phyloP scores from a whole-genome alignment of 495 filamentous ascomycete species.

The Xylaria flabelliformis region DNA sequence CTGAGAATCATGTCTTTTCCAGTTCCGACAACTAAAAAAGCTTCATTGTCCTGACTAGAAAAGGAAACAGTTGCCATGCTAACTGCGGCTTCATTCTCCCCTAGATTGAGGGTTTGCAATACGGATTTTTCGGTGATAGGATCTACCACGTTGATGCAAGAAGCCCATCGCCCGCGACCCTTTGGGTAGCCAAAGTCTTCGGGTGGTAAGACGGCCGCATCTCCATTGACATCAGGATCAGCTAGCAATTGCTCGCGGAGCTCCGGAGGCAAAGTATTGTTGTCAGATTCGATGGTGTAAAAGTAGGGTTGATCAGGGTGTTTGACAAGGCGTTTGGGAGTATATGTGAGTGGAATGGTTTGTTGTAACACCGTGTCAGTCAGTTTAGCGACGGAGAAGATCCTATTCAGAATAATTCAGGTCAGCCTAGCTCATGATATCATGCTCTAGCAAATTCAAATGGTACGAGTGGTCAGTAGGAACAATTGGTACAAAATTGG shows the following conservation, averaged over 20 bases:
- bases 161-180: slow-evolving; percentile 87
- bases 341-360: slow-evolving; percentile 86
- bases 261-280: slow-evolving; percentile 80
- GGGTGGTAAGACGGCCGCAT: slow-evolving; percentile 70
- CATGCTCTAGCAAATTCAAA: not conserved
- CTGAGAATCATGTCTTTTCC: slow-evolving; percentile 84
- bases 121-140: slow-evolving; percentile 75
- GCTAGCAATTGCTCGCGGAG: slow-evolving; percentile 72
- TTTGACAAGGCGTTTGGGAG: slow-evolving; percentile 83
- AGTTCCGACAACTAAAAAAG: slow-evolving; percentile 90
- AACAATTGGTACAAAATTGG: slow-evolving; percentile 60
- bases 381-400: slow-evolving; percentile 88
- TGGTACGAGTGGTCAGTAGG: slow-evolving; percentile 52
- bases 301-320: slow-evolving; percentile 89
- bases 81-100: slow-evolving; percentile 90
- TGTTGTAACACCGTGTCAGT: slow-evolving; percentile 87
- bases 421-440: slow-evolving; percentile 43
- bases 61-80: slow-evolving; percentile 85
- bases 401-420: slow-evolving; percentile 79
- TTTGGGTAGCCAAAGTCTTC: slow-evolving; percentile 91
- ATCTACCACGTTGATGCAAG: slow-evolving; percentile 89
- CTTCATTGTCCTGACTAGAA: slow-evolving; percentile 84
- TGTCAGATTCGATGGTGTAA: slow-evolving; percentile 93
- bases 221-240: slow-evolving; percentile 71
- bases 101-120: slow-evolving; percentile 77